A percentile compares a stretch with the other conserved stretches of the same genome.
These are phyloP conservation scores for Mallotus nudiflorus DNA, from an alignment of 345 rosid species.

Conservation along the genomic window DNA sequence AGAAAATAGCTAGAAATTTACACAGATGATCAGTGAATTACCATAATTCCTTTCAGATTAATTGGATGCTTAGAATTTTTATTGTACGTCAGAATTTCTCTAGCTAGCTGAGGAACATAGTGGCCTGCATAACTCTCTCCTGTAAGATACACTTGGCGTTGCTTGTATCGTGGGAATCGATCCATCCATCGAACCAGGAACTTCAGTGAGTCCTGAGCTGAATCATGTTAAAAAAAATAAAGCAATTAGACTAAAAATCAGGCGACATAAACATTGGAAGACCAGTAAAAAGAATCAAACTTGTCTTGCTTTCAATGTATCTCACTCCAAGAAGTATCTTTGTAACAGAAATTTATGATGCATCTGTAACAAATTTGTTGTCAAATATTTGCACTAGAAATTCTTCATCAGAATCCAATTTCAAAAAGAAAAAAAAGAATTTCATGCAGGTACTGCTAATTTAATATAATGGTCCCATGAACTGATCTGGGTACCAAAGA, in stretches of 20 bases:
- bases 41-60: conserved; percentile 89
- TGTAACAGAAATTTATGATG: too few species aligned
- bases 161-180: conserved; percentile 78
- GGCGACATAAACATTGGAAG: too few species aligned
- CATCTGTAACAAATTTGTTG: too few species aligned
- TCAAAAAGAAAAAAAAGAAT: not conserved
- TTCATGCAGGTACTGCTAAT: not conserved
- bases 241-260: too few species aligned
- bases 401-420: not conserved
- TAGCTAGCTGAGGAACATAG: conserved; percentile 93
- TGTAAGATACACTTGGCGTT: conserved; percentile 64
- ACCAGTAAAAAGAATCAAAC: too few species aligned
- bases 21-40: conserved; percentile 27
- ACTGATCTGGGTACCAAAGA: not conserved
- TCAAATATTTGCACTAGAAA: too few species aligned
- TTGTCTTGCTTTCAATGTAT: too few species aligned
- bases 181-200: conserved; percentile 75
- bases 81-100: conserved; percentile 66
- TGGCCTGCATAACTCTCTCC: conserved; percentile 99
- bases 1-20: too few species aligned
- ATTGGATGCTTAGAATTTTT: conserved; percentile 54
- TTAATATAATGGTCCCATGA: not conserved
- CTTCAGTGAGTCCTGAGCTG: conserved; percentile 85
- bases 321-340: too few species aligned
- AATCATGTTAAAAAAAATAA: not conserved